Evolutionary conservation across 2,329 filamentous ascomycete species (phyloP), one percentile per base, ranked within the genome.

Genomic region (Calonectria montana): DNA sequence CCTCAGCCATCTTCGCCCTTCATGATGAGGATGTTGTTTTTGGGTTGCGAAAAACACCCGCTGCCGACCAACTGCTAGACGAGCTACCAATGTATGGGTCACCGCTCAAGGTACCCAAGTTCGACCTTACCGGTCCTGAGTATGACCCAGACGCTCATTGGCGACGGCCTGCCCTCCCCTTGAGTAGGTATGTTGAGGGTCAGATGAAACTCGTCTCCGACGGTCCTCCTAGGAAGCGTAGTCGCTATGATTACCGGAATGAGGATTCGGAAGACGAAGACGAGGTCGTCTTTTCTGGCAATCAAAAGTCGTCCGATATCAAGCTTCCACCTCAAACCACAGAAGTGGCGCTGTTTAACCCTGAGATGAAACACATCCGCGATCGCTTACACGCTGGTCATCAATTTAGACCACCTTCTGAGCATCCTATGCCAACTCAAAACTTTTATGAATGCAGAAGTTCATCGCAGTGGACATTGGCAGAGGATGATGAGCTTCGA

Each of bases 301-400:
- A 90, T 37, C 84, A 88, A 75, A 81, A 85, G 67, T 79, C 86
- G 2, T 83, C 86, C 7, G 82, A 83, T 7, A 81, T 85, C 31
- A 82, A 90, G 48, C 81, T 96, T 10, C 88, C 90, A 1, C 92
- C 95, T 0, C 91, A 94, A 74, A 92, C 93, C 75, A 91, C 88
- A 2, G 90, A 94, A 71, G 94, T 98, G 70, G 96, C 96, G 1
- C 86, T 99, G 0, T 99, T 99, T 84, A 92, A 94, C 74, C 92
- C 94, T 0, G 94, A 97, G 72, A 96, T 97, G 85, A 97, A 96
- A 82, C 90, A 92, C 67, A 95, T 98, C 47, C 91, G 96, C 69
- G 96, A 98, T 80, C 90, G 97, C 18, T 90, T 99, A 6, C 95
- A 98, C 81, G 94, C 95, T 12, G 94, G 94, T 10, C 96, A 98